Conservation (phyloP, 23 red algal genomes). For the Porphyridium purpureum region DNA sequence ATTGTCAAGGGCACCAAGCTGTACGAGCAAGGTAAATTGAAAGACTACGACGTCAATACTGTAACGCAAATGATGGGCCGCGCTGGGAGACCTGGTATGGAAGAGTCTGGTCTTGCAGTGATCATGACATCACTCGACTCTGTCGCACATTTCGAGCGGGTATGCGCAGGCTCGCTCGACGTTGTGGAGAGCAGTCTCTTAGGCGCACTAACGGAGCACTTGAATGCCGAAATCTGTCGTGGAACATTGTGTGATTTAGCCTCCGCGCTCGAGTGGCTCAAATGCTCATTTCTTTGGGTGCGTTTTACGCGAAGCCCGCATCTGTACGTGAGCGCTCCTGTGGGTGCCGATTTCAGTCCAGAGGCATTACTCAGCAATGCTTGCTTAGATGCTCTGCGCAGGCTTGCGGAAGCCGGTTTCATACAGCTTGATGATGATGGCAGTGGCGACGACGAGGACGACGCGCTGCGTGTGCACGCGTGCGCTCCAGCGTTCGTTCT, state of each 20-base stretch:
- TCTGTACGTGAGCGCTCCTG: neutral
- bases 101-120: conserved; percentile 24
- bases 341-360: neutral
- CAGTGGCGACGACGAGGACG: no score
- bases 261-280: conserved; percentile 15
- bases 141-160: conserved; percentile 13
- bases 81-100: conserved; percentile 30
- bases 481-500: conserved; percentile 1
- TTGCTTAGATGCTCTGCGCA: conserved; percentile 7
- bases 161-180: neutral
- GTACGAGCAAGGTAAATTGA: conserved; percentile 15
- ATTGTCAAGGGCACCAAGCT: conserved; percentile 26
- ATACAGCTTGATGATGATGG: conserved; percentile 22
- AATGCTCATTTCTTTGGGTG: conserved; percentile 37
- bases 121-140: conserved; percentile 36
- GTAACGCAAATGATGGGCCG: conserved; percentile 41
- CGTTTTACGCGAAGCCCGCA: conserved; percentile 2
- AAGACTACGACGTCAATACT: conserved; percentile 30
- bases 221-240: conserved; percentile 68
- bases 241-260: conserved; percentile 32
- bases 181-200: conserved; percentile 19
- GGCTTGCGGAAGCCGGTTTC: conserved; percentile 13
- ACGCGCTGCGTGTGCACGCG: conserved; percentile 10
- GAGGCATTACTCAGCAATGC: neutral
- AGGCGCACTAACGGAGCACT: conserved; percentile 7